phyloP scores from a whole-genome alignment of 192 early-diverging fungal species.

The Spizellomyces punctatus region DNA sequence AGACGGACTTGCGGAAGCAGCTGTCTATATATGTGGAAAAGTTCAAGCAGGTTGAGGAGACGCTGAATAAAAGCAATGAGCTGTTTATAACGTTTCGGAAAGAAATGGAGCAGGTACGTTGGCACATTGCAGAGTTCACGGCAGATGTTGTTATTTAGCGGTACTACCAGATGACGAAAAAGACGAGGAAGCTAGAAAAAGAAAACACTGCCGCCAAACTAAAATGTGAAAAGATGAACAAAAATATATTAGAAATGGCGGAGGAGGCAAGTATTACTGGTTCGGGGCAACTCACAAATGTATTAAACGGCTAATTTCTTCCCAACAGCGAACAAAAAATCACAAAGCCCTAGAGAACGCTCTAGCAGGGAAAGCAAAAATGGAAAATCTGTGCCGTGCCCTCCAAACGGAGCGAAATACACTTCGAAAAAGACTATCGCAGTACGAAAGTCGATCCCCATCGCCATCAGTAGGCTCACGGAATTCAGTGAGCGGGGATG shows the following conservation, averaged over 20 bases:
- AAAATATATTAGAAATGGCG: slow-evolving; percentile 61
- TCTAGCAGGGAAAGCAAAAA: slow-evolving; percentile 47
- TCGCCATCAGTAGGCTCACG: too few relatives aligned
- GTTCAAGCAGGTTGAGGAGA: slow-evolving; percentile 66
- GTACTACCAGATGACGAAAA: slow-evolving; percentile 54
- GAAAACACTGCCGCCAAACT: slow-evolving; percentile 55
- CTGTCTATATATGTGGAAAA: slow-evolving; percentile 65
- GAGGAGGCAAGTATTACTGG: slow-evolving; percentile 43
- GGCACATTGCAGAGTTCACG: slow-evolving; percentile 6
- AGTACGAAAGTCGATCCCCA: not conserved
- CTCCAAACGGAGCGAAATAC: slow-evolving; percentile 54
- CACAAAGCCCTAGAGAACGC: slow-evolving; percentile 52
- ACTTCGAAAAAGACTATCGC: slow-evolving; percentile 12
- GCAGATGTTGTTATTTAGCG: not conserved
- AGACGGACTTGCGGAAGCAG: slow-evolving; percentile 60
- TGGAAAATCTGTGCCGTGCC: slow-evolving; percentile 59
- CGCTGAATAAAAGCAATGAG: slow-evolving; percentile 65
- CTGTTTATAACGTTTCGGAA: slow-evolving; percentile 64
- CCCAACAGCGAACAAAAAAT: slow-evolving; percentile 42
- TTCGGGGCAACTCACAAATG: not conserved
- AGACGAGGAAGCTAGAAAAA: slow-evolving; percentile 58
- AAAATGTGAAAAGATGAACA: slow-evolving; percentile 64
- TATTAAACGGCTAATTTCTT: not conserved
- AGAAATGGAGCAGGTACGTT: slow-evolving; percentile 55
- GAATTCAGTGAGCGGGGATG: too few relatives aligned